phyloP scores from a whole-genome alignment of 2,329 filamentous ascomycete species.

The Plectosphaerella sp. region DNA sequence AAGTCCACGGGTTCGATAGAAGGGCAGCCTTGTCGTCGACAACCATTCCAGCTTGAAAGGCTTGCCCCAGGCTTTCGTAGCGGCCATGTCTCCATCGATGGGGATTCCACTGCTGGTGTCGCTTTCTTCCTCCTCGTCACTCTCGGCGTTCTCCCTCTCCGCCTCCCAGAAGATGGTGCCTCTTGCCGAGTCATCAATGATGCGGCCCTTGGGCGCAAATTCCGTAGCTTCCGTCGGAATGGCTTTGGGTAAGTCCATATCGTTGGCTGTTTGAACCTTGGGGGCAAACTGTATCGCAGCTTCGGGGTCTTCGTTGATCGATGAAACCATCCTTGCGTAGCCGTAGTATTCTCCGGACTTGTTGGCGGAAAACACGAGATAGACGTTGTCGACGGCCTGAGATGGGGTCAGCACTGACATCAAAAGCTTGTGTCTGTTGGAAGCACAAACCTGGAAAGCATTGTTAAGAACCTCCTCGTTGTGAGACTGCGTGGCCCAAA shows the following conservation, averaged over 20 bases:
- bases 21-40: conserved; percentile 76
- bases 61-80: conserved; percentile 74
- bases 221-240: conserved; percentile 76
- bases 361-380: conserved; percentile 91
- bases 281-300: conserved; percentile 67
- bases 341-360: conserved; percentile 97
- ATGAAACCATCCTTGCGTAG: conserved; percentile 84
- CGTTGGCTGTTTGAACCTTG: conserved; percentile 53
- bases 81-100: conserved; percentile 33
- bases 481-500: conserved; percentile 93
- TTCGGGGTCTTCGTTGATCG: conserved; percentile 72
- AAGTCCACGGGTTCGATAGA: conserved; percentile 81
- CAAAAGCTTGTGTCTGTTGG: background rate
- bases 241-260: conserved; percentile 69
- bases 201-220: conserved; percentile 73
- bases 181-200: conserved; percentile 89
- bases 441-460: conserved; percentile 60
- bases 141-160: conserved; percentile 51
- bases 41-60: conserved; percentile 91
- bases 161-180: conserved; percentile 97
- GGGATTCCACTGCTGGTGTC: conserved; percentile 32
- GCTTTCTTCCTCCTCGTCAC: conserved; percentile 40
- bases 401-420: background rate
- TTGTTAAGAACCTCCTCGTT: conserved; percentile 82
- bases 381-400: conserved; percentile 77